phyloP scores from a whole-genome alignment of 1,139 yeast species.

The Lodderomyces pseudojiufengensis region DNA sequence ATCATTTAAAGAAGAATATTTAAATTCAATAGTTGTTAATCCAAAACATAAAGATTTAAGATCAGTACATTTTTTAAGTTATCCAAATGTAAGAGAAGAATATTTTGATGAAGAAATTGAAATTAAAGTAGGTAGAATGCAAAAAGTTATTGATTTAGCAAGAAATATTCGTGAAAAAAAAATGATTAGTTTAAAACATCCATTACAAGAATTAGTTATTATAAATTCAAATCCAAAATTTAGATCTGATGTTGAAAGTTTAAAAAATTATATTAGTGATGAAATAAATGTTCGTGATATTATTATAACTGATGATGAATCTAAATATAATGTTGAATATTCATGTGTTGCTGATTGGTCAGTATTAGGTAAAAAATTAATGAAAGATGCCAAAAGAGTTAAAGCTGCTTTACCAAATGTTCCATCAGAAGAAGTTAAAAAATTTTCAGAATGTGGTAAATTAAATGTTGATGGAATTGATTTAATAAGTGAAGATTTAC shows the following conservation, averaged over 20 bases:
- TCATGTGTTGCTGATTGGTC: conserved; percentile 99
- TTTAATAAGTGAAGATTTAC: conserved; percentile 80
- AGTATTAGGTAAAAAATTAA: conserved; percentile 92
- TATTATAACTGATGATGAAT: conserved; percentile 86
- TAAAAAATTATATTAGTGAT: conserved; percentile 76
- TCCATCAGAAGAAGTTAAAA: conserved; percentile 77
- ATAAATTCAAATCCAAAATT: conserved; percentile 75
- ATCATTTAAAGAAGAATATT: conserved; percentile 54
- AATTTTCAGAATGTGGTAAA: conserved; percentile 68
- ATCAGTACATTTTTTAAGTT: conserved; percentile 89
- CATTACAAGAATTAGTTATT: conserved; percentile 83
- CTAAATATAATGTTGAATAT: conserved; percentile 86
- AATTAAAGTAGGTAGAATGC: conserved; percentile 91
- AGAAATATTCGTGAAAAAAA: conserved; percentile 96
- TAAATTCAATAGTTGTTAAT: conserved; percentile 41
- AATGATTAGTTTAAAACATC: conserved; percentile 89
- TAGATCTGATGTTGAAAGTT: conserved; percentile 72
- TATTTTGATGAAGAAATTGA: conserved; percentile 76
- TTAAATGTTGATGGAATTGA: conserved; percentile 86
- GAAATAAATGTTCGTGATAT: conserved; percentile 91
- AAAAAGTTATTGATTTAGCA: conserved; percentile 92
- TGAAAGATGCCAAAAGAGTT: conserved; percentile 89
- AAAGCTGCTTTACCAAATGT: conserved; percentile 87
- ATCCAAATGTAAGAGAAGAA: conserved; percentile 83
- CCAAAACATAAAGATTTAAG: conserved; percentile 53